Evolutionary conservation across 1,284 basidiomycete genomes (phyloP).

Genomic region (Puccinia horiana): DNA sequence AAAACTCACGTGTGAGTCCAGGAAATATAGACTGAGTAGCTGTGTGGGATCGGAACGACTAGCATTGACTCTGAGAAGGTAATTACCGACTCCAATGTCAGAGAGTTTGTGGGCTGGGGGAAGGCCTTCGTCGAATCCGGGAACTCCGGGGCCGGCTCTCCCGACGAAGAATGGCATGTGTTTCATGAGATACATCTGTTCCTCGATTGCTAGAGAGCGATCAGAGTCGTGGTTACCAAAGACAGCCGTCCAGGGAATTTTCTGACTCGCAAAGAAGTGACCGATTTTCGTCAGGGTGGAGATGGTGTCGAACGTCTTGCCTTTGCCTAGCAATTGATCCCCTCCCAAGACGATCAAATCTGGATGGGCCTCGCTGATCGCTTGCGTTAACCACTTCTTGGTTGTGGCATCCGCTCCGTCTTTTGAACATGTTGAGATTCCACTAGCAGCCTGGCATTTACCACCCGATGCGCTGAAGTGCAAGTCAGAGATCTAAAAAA

Average conservation of each 20-base stretch:
- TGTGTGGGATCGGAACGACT: conserved; percentile 15
- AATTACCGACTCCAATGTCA: conserved; percentile 48
- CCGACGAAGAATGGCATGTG: conserved; percentile 55
- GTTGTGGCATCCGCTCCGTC: conserved; percentile 37
- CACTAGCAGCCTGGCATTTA: conserved; percentile 5
- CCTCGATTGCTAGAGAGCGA: conserved; percentile 52
- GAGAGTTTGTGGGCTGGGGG: conserved; percentile 7
- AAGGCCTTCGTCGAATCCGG: conserved; percentile 16
- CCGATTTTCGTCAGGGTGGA: conserved; percentile 54
- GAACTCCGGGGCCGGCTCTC: conserved; percentile 52
- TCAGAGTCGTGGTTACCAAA: conserved; percentile 57
- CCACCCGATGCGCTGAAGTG: conserved; percentile 42
- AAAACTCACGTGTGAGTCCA: conserved; percentile 53
- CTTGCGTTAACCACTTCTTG: conserved; percentile 20
- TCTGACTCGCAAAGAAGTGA: conserved; percentile 53
- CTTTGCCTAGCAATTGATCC: conserved; percentile 50
- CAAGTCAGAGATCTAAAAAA: conserved; percentile 37
- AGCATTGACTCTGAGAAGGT: conserved; percentile 34
- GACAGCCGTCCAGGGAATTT: conserved; percentile 56
- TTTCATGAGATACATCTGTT: conserved; percentile 54
- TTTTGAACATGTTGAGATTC: not conserved
- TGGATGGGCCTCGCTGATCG: conserved; percentile 6
- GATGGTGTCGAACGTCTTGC: conserved; percentile 55
- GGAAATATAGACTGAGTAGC: conserved; percentile 53
- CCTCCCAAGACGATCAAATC: conserved; percentile 40